A percentile compares a stretch with the other conserved stretches of the same genome.
Evolutionary conservation across 176 grass and related monocot species (phyloP).

Genomic region (Olyra latifolia): DNA sequence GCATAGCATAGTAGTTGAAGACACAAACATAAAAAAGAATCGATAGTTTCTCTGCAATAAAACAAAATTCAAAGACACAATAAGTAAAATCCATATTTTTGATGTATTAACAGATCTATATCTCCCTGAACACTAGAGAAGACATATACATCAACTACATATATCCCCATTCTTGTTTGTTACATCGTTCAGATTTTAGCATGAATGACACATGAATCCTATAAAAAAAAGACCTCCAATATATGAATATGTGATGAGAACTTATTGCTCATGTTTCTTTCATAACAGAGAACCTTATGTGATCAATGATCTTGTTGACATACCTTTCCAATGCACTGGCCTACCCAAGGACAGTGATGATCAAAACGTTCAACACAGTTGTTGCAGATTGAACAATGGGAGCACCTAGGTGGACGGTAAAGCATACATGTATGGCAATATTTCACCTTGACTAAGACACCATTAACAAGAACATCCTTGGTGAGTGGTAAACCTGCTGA

Average conservation of each 20-base stretch:
- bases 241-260: background rate
- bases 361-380: conserved; percentile 68
- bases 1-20: conserved; percentile 71
- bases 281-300: background rate
- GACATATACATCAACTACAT: conserved; percentile 16
- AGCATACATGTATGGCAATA: conserved; percentile 88
- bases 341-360: conserved; percentile 82
- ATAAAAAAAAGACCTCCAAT: background rate
- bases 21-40: conserved; percentile 95
- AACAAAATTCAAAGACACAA: conserved; percentile 32
- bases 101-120: background rate
- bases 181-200: conserved; percentile 21
- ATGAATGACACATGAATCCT: background rate
- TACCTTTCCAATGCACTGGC: conserved; percentile 89
- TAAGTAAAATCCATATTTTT: conserved; percentile 18
- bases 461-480: conserved; percentile 71
- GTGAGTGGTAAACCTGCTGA: conserved; percentile 49
- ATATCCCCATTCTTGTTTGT: background rate
- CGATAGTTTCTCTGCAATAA: conserved; percentile 88
- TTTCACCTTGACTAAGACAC: conserved; percentile 66
- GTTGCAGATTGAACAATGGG: conserved; percentile 67
- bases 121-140: background rate
- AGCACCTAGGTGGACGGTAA: conserved; percentile 85
- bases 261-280: conserved; percentile 11
- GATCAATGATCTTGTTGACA: conserved; percentile 3